Conservation (phyloP, 2,329 filamentous ascomycete species). For the Cladosporium cucumerinum region DNA sequence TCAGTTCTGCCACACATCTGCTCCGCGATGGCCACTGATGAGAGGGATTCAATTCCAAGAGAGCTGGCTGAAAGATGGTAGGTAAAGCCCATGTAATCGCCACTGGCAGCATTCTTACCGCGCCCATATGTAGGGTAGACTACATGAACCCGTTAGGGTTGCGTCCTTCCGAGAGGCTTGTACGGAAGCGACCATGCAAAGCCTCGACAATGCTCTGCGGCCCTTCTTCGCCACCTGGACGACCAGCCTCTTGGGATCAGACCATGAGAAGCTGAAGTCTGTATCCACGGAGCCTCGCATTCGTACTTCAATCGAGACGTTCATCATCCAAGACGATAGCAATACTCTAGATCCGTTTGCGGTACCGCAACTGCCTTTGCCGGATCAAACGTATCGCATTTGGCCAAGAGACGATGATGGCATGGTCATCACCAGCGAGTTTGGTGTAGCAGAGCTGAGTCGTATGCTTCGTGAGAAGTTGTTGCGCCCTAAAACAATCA, state of each 20-base stretch:
- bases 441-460: background rate
- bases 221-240: slow-evolving; percentile 3
- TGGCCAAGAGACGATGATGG: background rate
- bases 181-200: background rate
- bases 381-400: background rate
- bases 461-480: background rate
- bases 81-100: background rate
- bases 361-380: background rate
- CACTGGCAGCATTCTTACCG: background rate
- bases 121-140: background rate
- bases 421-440: background rate
- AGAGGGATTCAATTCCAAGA: background rate
- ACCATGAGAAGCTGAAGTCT: background rate
- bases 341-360: background rate
- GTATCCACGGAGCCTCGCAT: background rate
- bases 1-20: background rate
- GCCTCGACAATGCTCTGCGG: background rate
- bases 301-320: background rate
- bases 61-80: background rate
- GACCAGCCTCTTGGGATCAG: background rate
- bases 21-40: background rate
- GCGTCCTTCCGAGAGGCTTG: background rate
- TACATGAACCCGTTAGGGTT: background rate
- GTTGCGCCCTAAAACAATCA: background rate
- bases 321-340: slow-evolving; percentile 4